These are phyloP conservation scores for Oenanthe sinensis DNA, from an alignment of 129 eudicot genomes.

Conservation along the genomic window DNA sequence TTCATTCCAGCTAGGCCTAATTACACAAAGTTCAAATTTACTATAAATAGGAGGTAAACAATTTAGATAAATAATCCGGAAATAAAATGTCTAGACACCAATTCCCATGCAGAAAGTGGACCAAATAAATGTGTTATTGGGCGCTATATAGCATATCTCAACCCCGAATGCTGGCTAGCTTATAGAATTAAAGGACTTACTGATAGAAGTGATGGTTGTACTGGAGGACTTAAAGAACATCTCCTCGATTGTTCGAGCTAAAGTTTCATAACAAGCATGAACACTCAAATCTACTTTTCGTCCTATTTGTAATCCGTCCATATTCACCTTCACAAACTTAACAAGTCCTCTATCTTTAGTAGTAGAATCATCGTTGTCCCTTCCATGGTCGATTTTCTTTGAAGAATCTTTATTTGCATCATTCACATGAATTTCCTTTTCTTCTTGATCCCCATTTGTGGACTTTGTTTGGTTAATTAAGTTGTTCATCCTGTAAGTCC, in stretches of 20 bases:
- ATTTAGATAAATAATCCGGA: background rate
- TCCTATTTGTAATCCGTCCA: conserved; percentile 91
- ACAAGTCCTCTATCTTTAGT: conserved; percentile 37
- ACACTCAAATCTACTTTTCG: conserved; percentile 86
- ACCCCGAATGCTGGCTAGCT: background rate
- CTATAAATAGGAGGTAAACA: background rate
- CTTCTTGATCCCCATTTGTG: conserved; percentile 43
- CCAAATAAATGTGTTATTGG: background rate
- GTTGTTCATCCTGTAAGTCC: conserved; percentile 87
- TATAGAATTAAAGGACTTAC: conserved; percentile 27
- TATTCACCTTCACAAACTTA: conserved; percentile 85
- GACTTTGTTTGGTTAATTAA: conserved; percentile 76
- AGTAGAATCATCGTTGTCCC: conserved; percentile 27
- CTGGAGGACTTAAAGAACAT: conserved; percentile 66
- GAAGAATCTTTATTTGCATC: conserved; percentile 21
- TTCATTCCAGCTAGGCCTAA: conserved; percentile 41
- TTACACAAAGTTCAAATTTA: background rate
- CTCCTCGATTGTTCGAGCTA: conserved; percentile 66
- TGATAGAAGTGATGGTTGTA: conserved; percentile 15
- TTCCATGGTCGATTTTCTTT: conserved; percentile 41
- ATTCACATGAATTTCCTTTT: conserved; percentile 44
- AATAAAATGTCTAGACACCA: background rate
- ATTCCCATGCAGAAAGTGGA: background rate
- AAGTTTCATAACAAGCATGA: conserved; percentile 64
- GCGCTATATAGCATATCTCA: background rate